Percentiles rank a stretch among this genome's conserved stretches.
Conservation (phyloP, 495 filamentous ascomycete genomes). For the Penicillium turbatum region DNA sequence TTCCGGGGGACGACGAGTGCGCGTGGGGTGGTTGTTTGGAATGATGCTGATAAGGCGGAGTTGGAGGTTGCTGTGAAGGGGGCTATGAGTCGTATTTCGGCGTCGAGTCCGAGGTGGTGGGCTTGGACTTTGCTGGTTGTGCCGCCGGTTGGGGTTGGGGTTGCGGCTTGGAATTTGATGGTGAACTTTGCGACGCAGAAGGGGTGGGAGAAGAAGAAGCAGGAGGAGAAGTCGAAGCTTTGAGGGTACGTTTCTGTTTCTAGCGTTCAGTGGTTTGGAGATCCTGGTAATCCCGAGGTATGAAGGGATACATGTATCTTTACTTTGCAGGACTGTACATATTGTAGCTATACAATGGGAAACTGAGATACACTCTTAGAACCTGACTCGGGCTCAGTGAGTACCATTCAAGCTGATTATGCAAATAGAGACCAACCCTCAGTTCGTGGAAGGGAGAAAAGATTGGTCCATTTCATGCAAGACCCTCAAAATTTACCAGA, state of each 20-base stretch:
- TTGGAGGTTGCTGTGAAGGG: constrained; percentile 58
- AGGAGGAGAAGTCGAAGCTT: constrained; percentile 60
- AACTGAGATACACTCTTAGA: neutral
- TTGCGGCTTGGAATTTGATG: constrained; percentile 62
- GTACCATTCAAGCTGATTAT: neutral
- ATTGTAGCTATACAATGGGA: constrained; percentile 5
- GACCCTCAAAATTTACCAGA: constrained; percentile 14
- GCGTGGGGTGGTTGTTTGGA: constrained; percentile 76
- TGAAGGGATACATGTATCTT: constrained; percentile 7
- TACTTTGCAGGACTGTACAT: constrained; percentile 4
- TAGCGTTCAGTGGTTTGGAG: too few relatives aligned
- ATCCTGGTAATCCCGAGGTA: too few relatives aligned
- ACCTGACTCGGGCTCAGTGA: neutral
- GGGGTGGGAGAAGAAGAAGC: constrained; percentile 64
- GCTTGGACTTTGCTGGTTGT: constrained; percentile 62
- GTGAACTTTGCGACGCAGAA: constrained; percentile 62
- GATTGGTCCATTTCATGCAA: too few relatives aligned
- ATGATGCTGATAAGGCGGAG: constrained; percentile 69
- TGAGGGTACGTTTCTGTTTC: constrained; percentile 38
- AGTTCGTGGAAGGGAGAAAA: too few relatives aligned
- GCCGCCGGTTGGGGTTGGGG: constrained; percentile 65
- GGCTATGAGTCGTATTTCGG: constrained; percentile 58
- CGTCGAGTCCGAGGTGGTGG: constrained; percentile 74
- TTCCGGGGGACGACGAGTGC: constrained; percentile 51
- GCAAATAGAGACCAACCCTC: too few relatives aligned